Evolutionary conservation across 352 stramenopile genomes (phyloP).

Genomic region (Phytophthora colocasiae): DNA sequence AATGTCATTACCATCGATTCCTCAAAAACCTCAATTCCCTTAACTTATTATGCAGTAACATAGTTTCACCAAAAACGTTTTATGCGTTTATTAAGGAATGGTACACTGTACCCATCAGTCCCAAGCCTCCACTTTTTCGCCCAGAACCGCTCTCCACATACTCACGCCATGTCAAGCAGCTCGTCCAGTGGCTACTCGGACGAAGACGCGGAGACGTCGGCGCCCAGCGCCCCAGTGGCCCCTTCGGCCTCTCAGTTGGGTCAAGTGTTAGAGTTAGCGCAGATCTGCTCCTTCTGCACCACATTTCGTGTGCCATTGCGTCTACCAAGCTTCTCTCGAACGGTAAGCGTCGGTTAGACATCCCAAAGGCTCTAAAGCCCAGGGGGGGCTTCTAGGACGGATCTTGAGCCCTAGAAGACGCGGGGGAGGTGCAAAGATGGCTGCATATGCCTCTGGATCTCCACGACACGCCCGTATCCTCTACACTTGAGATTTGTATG

Average conservation of each 20-base stretch:
- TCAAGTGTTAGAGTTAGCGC: conserved; percentile 61
- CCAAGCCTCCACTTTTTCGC: conserved; percentile 18
- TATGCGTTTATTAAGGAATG: neutral
- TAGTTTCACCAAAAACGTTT: conserved; percentile 6
- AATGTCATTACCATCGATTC: conserved; percentile 4
- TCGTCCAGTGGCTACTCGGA: conserved; percentile 52
- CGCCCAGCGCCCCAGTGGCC: conserved; percentile 5
- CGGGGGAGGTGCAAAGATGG: conserved; percentile 10
- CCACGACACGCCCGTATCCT: conserved; percentile 15
- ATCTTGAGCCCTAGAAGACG: conserved; percentile 13
- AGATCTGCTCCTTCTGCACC: conserved; percentile 80
- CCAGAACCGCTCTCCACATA: conserved; percentile 36
- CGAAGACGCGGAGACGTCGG: conserved; percentile 35
- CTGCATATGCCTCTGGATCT: conserved; percentile 6
- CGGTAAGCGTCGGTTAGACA: conserved; percentile 52
- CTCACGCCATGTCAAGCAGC: conserved; percentile 54
- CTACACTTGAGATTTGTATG: conserved; percentile 43
- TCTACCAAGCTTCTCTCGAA: conserved; percentile 73
- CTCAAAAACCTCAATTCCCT: too few species aligned
- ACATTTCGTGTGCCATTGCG: conserved; percentile 78
- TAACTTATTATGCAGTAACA: neutral
- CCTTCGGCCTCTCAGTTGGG: conserved; percentile 38
- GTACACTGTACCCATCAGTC: too few species aligned
- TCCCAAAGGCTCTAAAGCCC: neutral
- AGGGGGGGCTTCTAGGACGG: conserved; percentile 1